These are phyloP conservation scores for Fusarium musae DNA, from an alignment of 2,329 filamentous ascomycete genomes.

Conservation along the genomic window DNA sequence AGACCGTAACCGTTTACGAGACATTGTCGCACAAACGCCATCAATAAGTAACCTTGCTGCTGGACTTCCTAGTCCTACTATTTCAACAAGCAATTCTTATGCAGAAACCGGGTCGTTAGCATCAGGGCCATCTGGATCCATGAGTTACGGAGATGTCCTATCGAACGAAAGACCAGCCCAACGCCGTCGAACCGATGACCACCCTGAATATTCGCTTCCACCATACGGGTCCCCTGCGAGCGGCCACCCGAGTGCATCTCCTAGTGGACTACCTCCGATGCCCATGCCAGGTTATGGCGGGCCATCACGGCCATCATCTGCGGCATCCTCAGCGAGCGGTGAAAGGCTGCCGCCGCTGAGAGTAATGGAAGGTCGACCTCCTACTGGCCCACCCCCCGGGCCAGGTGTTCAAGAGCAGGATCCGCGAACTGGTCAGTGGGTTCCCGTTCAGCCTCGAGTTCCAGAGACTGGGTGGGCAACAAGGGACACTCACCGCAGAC, in stretches of 20 bases:
- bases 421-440: constrained; percentile 51
- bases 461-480: constrained; percentile 54
- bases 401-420: constrained; percentile 50
- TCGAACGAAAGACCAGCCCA: constrained; percentile 59
- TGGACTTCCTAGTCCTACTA: constrained; percentile 63
- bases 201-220: constrained; percentile 54
- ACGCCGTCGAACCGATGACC: constrained; percentile 60
- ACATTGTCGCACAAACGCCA: constrained; percentile 71
- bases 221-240: constrained; percentile 52
- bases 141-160: constrained; percentile 55
- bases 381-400: constrained; percentile 39
- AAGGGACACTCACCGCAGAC: constrained; percentile 39
- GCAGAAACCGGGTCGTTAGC: constrained; percentile 52
- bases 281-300: constrained; percentile 52
- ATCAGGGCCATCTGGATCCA: constrained; percentile 42
- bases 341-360: constrained; percentile 62
- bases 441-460: constrained; percentile 46
- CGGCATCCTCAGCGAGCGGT: constrained; percentile 51
- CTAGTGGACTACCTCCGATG: constrained; percentile 56
- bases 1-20: constrained; percentile 77
- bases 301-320: constrained; percentile 52
- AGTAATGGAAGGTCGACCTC: constrained; percentile 53
- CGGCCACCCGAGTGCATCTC: constrained; percentile 46
- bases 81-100: constrained; percentile 51
- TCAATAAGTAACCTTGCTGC: constrained; percentile 64